Conservation (phyloP, 2,329 filamentous ascomycete species). For the Aspergillus viridinutans region DNA sequence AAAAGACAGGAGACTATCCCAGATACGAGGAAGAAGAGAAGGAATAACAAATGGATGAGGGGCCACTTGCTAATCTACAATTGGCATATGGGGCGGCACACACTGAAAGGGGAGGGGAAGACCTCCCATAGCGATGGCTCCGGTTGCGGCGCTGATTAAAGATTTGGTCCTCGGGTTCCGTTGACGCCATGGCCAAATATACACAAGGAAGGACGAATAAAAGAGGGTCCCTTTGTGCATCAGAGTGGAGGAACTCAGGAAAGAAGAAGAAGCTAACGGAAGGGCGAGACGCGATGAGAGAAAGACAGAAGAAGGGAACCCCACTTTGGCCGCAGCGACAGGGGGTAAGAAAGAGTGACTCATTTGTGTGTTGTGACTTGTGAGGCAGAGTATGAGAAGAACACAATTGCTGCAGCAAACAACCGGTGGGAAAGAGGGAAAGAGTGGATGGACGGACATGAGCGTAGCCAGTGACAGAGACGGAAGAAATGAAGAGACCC, state of each 20-base stretch:
- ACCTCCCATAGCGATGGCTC: conserved; percentile 6
- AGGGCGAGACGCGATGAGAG: not conserved
- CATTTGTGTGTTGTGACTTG: not conserved
- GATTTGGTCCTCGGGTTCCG: not conserved
- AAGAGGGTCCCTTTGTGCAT: not conserved
- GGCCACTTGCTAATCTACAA: not conserved
- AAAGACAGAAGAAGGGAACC: not conserved
- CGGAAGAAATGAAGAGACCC: not conserved
- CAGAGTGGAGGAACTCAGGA: not conserved
- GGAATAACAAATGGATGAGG: not conserved
- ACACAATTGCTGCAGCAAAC: not conserved
- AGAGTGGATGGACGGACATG: not conserved
- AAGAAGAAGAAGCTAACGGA: not conserved
- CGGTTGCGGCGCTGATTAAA: conserved; percentile 8
- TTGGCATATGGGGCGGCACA: not conserved
- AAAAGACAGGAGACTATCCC: not conserved
- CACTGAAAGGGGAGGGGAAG: not conserved
- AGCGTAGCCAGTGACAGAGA: not conserved
- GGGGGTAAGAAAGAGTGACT: not conserved
- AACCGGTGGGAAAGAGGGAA: not conserved
- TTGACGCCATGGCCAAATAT: conserved; percentile 5
- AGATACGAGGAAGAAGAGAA: not conserved
- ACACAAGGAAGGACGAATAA: not conserved
- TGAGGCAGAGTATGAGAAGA: not conserved
- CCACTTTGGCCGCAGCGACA: not conserved